A percentile compares a stretch with the other conserved stretches of the same genome.
Conservation (phyloP, 1,284 basidiomycete genomes). For the Mycena citricolor region DNA sequence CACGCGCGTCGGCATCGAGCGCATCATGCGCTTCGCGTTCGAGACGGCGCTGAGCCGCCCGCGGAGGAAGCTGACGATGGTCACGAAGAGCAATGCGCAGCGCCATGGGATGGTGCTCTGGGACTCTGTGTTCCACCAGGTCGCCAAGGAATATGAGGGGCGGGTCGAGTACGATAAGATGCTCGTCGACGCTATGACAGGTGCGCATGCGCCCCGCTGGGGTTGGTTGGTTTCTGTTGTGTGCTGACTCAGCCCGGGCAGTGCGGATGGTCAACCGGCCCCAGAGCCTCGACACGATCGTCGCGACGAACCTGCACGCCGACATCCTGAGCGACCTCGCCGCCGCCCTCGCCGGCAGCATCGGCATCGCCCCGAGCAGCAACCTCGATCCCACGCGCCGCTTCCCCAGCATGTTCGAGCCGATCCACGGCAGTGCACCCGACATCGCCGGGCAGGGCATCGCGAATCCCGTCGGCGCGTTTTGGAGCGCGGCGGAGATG, state of each 20-base stretch:
- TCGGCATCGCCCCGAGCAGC: constrained; percentile 57
- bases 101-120: constrained; percentile 48
- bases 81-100: constrained; percentile 52
- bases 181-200: constrained; percentile 47
- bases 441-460: constrained; percentile 75
- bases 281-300: constrained; percentile 52
- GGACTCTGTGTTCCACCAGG: constrained; percentile 47
- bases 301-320: constrained; percentile 54
- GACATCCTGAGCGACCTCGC: constrained; percentile 58
- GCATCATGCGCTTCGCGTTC: constrained; percentile 55
- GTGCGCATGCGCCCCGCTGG: too few relatives aligned
- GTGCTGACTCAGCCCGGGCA: constrained; percentile 23
- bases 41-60: constrained; percentile 48
- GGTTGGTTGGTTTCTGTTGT: not conserved
- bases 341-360: constrained; percentile 55
- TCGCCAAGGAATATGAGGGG: constrained; percentile 52
- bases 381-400: constrained; percentile 51
- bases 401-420: constrained; percentile 48
- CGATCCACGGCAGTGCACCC: constrained; percentile 67
- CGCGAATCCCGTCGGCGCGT: constrained; percentile 74
- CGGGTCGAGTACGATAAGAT: constrained; percentile 49
- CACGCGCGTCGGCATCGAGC: constrained; percentile 49
- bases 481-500: constrained; percentile 56
- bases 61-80: constrained; percentile 51
- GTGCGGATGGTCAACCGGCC: constrained; percentile 52